Evolutionary conservation across 768 basidiomycete genomes (phyloP).

Genomic region (Tylopilus plumbeoviolaceoides): DNA sequence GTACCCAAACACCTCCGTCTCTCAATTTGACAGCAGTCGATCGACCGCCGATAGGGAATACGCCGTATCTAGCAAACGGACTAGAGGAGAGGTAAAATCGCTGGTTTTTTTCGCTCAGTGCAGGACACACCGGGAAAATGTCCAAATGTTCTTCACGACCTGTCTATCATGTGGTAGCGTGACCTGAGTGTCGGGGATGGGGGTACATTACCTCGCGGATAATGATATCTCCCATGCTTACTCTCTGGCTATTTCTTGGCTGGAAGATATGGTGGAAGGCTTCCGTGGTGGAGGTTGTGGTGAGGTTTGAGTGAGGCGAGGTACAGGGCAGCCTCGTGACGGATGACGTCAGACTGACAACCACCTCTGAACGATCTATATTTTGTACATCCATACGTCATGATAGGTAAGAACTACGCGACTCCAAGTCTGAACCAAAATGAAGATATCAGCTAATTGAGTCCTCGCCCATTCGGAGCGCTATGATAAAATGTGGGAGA

Average conservation of each 20-base stretch:
- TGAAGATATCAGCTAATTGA: constrained; percentile 7
- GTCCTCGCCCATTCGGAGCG: constrained; percentile 41
- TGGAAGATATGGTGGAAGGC: constrained; percentile 1
- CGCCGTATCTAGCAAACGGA: constrained; percentile 61
- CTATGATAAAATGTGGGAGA: constrained; percentile 43
- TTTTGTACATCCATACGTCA: not conserved
- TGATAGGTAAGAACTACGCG: not conserved
- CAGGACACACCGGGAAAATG: constrained; percentile 52
- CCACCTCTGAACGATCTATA: constrained; percentile 1
- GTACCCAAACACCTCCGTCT: constrained; percentile 70
- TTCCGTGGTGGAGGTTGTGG: constrained; percentile 17
- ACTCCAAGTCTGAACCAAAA: not conserved
- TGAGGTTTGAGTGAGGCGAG: constrained; percentile 10
- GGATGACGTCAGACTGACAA: constrained; percentile 19
- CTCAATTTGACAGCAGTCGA: constrained; percentile 74
- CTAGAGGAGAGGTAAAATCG: constrained; percentile 32
- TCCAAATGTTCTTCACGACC: constrained; percentile 56
- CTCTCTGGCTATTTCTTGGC: constrained; percentile 3
- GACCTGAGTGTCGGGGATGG: not conserved
- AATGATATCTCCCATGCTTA: constrained; percentile 34
- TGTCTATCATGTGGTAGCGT: constrained; percentile 18
- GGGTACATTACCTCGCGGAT: constrained; percentile 39
- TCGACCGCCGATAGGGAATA: constrained; percentile 77
- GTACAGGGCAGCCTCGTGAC: constrained; percentile 6
- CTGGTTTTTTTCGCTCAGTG: not conserved